These are phyloP conservation scores for Neurospora pannonica DNA, from an alignment of 495 filamentous ascomycete species.

Conservation along the genomic window DNA sequence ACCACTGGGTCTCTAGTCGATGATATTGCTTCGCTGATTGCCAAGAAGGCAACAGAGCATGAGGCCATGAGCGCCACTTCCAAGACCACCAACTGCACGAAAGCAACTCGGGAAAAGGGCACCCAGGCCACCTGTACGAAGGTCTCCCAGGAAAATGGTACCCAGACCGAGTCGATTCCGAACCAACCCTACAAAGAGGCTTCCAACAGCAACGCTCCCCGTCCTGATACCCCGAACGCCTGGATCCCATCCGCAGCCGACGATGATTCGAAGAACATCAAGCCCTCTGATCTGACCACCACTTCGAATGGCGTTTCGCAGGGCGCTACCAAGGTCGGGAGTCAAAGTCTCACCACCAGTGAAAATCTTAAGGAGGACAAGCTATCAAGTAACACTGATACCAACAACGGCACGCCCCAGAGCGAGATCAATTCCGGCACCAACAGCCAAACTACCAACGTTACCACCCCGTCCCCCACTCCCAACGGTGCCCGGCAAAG, in stretches of 20 bases:
- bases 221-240: neutral
- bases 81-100: neutral
- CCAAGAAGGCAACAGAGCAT: neutral
- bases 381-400: neutral
- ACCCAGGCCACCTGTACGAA: neutral
- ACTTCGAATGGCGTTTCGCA: neutral
- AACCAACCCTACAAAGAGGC: neutral
- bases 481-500: neutral
- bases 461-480: neutral
- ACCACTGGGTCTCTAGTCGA: neutral
- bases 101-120: neutral
- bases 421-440: neutral
- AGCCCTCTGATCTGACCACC: neutral
- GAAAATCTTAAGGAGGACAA: neutral
- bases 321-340: neutral
- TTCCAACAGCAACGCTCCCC: neutral
- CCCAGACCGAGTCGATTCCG: neutral
- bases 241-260: neutral
- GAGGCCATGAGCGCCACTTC: neutral
- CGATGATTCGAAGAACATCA: neutral
- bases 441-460: neutral
- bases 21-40: neutral
- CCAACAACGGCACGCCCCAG: neutral
- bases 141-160: neutral
- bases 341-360: neutral